These are phyloP conservation scores for Aspergillus novoparasiticus DNA, from an alignment of 2,329 filamentous ascomycete species.

Conservation along the genomic window DNA sequence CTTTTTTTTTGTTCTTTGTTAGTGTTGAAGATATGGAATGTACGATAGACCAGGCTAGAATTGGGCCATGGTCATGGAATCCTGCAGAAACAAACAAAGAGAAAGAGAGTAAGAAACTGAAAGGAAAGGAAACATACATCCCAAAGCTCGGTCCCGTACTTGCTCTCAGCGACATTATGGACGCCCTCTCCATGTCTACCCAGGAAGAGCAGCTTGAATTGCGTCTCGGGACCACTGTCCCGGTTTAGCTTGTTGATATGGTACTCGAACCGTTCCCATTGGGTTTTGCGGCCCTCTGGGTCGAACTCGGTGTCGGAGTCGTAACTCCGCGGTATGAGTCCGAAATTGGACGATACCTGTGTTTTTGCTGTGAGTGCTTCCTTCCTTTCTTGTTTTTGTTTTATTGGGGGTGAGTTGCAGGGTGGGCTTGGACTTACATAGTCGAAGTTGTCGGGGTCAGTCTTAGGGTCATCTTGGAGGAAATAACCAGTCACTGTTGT, in stretches of 20 bases:
- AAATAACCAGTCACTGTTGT: slow-evolving; percentile 52
- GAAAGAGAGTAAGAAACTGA: background rate
- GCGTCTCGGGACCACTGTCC: slow-evolving; percentile 37
- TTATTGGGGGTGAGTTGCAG: too few species aligned
- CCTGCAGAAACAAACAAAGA: background rate
- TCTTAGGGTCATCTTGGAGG: slow-evolving; percentile 52
- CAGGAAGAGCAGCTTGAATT: slow-evolving; percentile 60
- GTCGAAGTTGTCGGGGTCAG: slow-evolving; percentile 51
- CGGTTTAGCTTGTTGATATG: slow-evolving; percentile 52
- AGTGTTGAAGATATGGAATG: background rate
- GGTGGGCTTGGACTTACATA: slow-evolving; percentile 40
- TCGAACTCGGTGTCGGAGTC: slow-evolving; percentile 39
- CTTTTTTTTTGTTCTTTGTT: slow-evolving; percentile 24
- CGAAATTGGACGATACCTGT: slow-evolving; percentile 50
- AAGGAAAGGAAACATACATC: slow-evolving; percentile 47
- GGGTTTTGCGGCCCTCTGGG: slow-evolving; percentile 43
- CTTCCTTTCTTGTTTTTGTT: background rate
- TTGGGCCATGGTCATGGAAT: background rate
- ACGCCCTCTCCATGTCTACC: slow-evolving; percentile 64
- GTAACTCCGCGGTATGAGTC: slow-evolving; percentile 52
- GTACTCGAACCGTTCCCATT: slow-evolving; percentile 58
- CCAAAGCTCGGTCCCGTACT: slow-evolving; percentile 62
- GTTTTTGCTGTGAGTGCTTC: background rate
- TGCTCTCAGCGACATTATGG: slow-evolving; percentile 63
- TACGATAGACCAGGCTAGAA: background rate